Evolutionary conservation across 148 eudicot species (phyloP), one percentile per base, ranked within the genome.

Genomic region (Drosera capensis): DNA sequence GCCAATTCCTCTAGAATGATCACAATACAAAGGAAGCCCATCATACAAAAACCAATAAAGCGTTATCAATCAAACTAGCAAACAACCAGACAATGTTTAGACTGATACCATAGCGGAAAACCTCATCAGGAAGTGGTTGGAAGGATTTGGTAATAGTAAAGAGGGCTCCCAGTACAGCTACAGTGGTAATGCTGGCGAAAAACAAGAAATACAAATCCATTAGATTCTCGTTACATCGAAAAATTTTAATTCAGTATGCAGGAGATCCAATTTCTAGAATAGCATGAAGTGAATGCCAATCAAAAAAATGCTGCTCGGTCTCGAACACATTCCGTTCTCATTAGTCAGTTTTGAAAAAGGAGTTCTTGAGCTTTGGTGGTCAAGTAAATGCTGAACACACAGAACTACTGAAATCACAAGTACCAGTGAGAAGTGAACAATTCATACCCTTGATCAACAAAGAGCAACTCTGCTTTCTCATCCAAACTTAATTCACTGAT

Each of bases 391-490:
- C 9, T 34, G 11, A 2, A 13, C 2, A 4, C n/a, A 34, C 9
- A 34, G 38, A 34, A 34, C 14, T 4, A 34, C 11, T 34, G n/a
- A 15, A 34, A 34, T 34, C 38, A 34, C 3, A 13, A 34, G 2
- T 5, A 11, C 1, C 14, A 11, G n/a, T 9, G 3, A 34, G 11
- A 34, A 41, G 42, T 17, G 15, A 15, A 16, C 21, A 41, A 44
- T 16, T 25, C 64, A 47, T 70, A 90, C 97, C 72, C 49, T 64
- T 90, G 95, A 62, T 73, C 85, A 28, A 71, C 55, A 63, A 90
- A 76, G 16, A 90, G 72, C 12, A 90, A 31, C 68, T 80, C 97
- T 7, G 97, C 97, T 68, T 84, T 90, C 48, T 80, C 78, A 57
- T 90, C 97, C 63, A 80, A 65, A 51, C 69, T 71, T 57, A 90